Percentiles rank a stretch among this genome's conserved stretches.
These are phyloP conservation scores for Osmanthus fragrans DNA, from an alignment of 257 asterid genomes.

Conservation along the genomic window DNA sequence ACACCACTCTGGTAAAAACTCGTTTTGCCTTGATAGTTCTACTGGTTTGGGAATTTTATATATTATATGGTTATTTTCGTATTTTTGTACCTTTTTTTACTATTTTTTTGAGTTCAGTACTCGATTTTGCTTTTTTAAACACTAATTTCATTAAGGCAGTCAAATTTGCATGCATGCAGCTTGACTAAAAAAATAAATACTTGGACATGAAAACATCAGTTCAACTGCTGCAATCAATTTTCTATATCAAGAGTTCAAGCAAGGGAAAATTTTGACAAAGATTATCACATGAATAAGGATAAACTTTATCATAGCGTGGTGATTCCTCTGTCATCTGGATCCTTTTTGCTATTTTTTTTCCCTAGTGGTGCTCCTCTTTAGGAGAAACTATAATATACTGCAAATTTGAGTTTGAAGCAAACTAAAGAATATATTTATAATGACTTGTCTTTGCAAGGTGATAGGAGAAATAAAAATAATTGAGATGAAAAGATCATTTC, in stretches of 20 bases:
- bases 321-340: too few relatives aligned
- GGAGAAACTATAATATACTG: not conserved
- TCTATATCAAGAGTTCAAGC: not conserved
- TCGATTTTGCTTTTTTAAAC: too few relatives aligned
- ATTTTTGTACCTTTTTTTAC: too few relatives aligned
- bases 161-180: not conserved
- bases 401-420: not conserved
- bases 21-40: too few relatives aligned
- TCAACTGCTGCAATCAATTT: not conserved
- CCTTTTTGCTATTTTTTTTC: too few relatives aligned
- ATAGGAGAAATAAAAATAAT: not conserved
- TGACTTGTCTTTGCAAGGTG: not conserved
- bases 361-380: too few relatives aligned
- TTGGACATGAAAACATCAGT: not conserved
- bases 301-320: not conserved
- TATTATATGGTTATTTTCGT: too few relatives aligned
- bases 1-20: too few relatives aligned
- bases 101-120: too few relatives aligned
- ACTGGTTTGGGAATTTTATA: too few relatives aligned
- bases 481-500: not conserved
- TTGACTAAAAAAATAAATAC: not conserved
- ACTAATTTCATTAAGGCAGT: not conserved
- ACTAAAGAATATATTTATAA: too few relatives aligned
- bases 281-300: not conserved
- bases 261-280: not conserved